Evolutionary conservation across 2,329 filamentous ascomycete species (phyloP).

Genomic region (Rutstroemia sydowiana): DNA sequence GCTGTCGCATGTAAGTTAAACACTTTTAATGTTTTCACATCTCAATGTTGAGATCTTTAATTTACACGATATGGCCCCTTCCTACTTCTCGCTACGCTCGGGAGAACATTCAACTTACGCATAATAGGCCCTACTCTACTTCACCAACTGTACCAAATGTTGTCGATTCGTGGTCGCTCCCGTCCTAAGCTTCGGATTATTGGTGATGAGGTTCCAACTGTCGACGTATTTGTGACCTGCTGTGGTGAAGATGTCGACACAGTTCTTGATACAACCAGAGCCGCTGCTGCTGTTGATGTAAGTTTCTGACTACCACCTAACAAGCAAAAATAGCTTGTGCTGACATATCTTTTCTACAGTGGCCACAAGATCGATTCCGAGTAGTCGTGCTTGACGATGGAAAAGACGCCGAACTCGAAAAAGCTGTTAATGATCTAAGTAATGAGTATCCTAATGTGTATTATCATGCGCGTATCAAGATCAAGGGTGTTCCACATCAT

Average conservation of each 20-base stretch:
- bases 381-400: slow-evolving; percentile 51
- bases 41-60: not conserved
- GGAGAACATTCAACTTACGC: slow-evolving; percentile 2
- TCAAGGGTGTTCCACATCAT: slow-evolving; percentile 36
- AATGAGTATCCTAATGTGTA: slow-evolving; percentile 37
- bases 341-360: slow-evolving; percentile 22
- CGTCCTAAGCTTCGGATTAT: slow-evolving; percentile 43
- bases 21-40: too few species aligned
- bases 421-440: slow-evolving; percentile 32
- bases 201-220: slow-evolving; percentile 37
- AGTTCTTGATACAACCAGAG: slow-evolving; percentile 39
- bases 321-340: not conserved
- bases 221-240: slow-evolving; percentile 51
- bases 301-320: not conserved
- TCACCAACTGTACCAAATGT: slow-evolving; percentile 52
- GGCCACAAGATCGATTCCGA: slow-evolving; percentile 44
- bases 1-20: slow-evolving; percentile 34
- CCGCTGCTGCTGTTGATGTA: slow-evolving; percentile 42
- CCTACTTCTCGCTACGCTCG: not conserved
- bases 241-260: slow-evolving; percentile 50
- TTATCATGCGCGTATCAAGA: slow-evolving; percentile 38
- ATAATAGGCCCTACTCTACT: slow-evolving; percentile 42
- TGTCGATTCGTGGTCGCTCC: slow-evolving; percentile 46
- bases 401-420: slow-evolving; percentile 36
- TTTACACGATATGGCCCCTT: not conserved